phyloP scores from a whole-genome alignment of 2,329 filamentous ascomycete genomes.

The Colletotrichum phormii region DNA sequence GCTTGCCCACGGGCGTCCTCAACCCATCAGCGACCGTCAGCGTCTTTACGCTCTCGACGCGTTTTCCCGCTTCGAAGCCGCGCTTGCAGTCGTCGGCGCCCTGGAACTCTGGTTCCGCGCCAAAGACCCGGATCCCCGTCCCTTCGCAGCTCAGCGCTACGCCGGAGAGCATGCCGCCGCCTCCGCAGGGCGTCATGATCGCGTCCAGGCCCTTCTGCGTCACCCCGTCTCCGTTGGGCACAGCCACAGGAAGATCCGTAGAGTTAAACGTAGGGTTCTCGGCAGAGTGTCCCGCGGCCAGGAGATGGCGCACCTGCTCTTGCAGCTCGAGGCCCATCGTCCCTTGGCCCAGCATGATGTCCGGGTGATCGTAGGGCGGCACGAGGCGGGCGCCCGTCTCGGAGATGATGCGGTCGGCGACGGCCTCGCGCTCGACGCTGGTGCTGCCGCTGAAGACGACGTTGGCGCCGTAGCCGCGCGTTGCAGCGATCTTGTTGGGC shows the following conservation, averaged over 20 bases:
- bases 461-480: constrained; percentile 79
- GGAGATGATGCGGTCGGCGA: constrained; percentile 74
- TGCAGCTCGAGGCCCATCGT: constrained; percentile 87
- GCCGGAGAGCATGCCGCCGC: constrained; percentile 88
- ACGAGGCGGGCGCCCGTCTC: constrained; percentile 83
- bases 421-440: constrained; percentile 81
- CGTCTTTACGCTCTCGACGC: constrained; percentile 76
- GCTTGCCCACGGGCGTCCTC: constrained; percentile 81
- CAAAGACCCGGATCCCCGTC: constrained; percentile 82
- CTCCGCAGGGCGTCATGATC: constrained; percentile 86
- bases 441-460: constrained; percentile 88
- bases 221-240: not conserved
- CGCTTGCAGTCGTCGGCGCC: constrained; percentile 86
- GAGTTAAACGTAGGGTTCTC: constrained; percentile 31
- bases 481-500: constrained; percentile 88
- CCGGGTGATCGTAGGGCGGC: constrained; percentile 91
- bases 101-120: constrained; percentile 84
- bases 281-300: constrained; percentile 46
- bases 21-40: constrained; percentile 91
- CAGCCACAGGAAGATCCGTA: not conserved
- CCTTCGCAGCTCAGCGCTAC: constrained; percentile 80
- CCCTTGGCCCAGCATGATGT: constrained; percentile 95
- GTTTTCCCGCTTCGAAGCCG: constrained; percentile 72
- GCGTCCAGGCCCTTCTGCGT: constrained; percentile 65
- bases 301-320: constrained; percentile 72